phyloP scores from a whole-genome alignment of 1,139 yeast species.

The Saccharomyces hybrid region DNA sequence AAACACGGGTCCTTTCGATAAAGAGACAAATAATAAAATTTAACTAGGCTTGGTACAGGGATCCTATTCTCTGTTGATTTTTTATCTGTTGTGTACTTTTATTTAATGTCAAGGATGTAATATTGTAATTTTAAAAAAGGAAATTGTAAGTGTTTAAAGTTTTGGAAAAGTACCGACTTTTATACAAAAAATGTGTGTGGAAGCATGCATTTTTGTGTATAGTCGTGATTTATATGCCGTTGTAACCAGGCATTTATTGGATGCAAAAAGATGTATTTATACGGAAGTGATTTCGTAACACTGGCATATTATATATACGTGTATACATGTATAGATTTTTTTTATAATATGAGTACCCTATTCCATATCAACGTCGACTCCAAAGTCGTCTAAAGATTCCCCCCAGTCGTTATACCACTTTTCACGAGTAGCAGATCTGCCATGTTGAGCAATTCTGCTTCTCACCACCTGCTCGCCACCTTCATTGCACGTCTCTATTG shows the following conservation, averaged over 20 bases:
- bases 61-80: too few relatives aligned
- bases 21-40: not conserved
- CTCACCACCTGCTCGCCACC: conserved; percentile 31
- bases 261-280: not conserved
- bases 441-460: conserved; percentile 21
- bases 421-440: conserved; percentile 33
- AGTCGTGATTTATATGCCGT: not conserved
- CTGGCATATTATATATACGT: conserved; percentile 3
- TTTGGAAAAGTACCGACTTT: not conserved
- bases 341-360: conserved; percentile 2
- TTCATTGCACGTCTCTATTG: conserved; percentile 14
- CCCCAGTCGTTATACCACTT: conserved; percentile 78
- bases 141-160: not conserved
- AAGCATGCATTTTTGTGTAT: not conserved
- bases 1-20: not conserved
- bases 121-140: not conserved
- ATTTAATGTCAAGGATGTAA: not conserved
- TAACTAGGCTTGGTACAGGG: not conserved
- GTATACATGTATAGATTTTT: not conserved
- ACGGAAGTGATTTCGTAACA: not conserved
- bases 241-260: not conserved
- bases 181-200: not conserved
- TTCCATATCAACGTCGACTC: conserved; percentile 75
- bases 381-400: conserved; percentile 72
- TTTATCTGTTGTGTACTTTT: not conserved